Evolutionary conservation across 352 stramenopile species (phyloP).

Genomic region (Pythium dissimile): DNA sequence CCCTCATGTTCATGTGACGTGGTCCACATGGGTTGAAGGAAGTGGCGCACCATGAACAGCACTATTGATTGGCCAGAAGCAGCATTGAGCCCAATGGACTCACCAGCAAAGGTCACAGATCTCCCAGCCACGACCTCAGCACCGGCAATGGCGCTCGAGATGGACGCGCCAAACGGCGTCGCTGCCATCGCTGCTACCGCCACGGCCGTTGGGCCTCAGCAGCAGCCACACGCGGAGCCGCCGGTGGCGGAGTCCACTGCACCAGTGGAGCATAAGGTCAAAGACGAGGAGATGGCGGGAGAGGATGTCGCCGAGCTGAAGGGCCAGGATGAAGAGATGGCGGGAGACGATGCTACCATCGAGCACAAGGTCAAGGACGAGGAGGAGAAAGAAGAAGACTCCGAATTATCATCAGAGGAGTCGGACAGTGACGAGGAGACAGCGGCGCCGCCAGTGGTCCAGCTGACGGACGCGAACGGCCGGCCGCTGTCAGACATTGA

Average conservation of each 20-base stretch:
- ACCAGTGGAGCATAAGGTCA: neutral
- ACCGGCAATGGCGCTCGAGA: too few species aligned
- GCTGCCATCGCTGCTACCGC: neutral
- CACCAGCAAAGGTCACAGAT: slow-evolving; percentile 4
- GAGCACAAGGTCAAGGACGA: neutral
- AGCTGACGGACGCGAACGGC: slow-evolving; percentile 8
- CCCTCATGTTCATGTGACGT: neutral
- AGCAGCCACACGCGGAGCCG: neutral
- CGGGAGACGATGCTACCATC: slow-evolving; percentile 1
- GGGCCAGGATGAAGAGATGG: neutral
- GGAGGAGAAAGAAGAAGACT: slow-evolving; percentile 3
- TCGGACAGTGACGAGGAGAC: slow-evolving; percentile 9
- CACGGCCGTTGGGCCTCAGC: neutral
- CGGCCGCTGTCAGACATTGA: slow-evolving; percentile 27
- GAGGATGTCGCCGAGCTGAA: neutral
- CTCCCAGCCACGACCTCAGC: too few species aligned
- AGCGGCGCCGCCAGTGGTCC: neutral
- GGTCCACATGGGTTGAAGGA: neutral
- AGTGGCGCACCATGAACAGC: slow-evolving; percentile 8
- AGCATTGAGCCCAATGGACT: slow-evolving; percentile 6
- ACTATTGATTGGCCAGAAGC: slow-evolving; percentile 9
- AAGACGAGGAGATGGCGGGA: slow-evolving; percentile 1
- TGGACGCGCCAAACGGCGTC: neutral
- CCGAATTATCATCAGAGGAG: neutral
- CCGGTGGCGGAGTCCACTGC: neutral